Evolutionary conservation across 2,329 filamentous ascomycete genomes (phyloP).

Genomic region (Malbranchea zuffiana): DNA sequence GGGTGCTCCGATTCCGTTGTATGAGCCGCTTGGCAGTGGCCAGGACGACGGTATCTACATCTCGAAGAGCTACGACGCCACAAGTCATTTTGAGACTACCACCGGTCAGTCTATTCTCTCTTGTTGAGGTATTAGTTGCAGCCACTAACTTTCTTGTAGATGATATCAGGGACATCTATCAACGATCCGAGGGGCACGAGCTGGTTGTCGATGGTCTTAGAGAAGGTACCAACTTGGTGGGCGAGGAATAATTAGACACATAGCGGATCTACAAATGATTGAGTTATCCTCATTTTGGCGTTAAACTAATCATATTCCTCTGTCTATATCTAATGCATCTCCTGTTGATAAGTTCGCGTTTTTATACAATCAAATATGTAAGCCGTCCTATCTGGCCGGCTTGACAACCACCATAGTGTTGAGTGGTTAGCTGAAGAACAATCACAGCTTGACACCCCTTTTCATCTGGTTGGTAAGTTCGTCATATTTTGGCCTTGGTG

Average conservation of each 20-base stretch:
- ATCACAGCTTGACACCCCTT: no score
- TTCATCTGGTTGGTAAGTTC: no score
- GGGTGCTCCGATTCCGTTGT: slow-evolving; percentile 83
- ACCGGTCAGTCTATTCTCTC: slow-evolving; percentile 40
- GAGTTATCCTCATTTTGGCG: not conserved
- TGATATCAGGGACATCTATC: slow-evolving; percentile 91
- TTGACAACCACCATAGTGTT: no score
- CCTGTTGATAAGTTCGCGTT: no score
- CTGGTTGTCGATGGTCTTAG: slow-evolving; percentile 74
- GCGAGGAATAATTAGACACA: slow-evolving; percentile 47
- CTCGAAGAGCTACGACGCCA: slow-evolving; percentile 97
- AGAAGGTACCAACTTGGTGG: slow-evolving; percentile 61
- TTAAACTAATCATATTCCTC: not conserved
- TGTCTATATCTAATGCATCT: no score
- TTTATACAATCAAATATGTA: no score
- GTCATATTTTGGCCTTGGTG: no score
- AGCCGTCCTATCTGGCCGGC: no score
- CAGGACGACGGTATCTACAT: slow-evolving; percentile 87
- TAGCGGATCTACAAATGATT: not conserved
- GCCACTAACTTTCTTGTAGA: slow-evolving; percentile 38
- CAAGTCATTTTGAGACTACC: slow-evolving; percentile 91
- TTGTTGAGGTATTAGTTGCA: not conserved
- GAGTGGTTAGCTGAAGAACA: no score
- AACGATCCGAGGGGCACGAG: slow-evolving; percentile 67
- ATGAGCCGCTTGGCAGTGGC: slow-evolving; percentile 78